These are phyloP conservation scores for Tremella yokohamensis DNA, from an alignment of 768 basidiomycete genomes.

Conservation along the genomic window DNA sequence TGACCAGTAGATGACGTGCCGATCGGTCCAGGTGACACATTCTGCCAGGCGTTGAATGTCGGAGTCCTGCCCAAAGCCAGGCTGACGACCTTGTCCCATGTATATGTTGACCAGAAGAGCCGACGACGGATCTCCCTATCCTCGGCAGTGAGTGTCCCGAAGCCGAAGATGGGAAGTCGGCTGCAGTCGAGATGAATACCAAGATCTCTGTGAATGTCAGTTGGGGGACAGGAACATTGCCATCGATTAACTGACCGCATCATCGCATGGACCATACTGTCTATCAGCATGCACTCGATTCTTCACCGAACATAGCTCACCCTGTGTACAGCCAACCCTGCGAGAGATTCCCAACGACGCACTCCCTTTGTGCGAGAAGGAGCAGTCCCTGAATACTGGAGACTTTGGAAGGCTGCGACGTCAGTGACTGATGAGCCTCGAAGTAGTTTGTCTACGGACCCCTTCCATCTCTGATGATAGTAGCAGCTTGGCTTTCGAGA, in stretches of 20 bases:
- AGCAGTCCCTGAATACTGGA: constrained; percentile 28
- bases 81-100: constrained; percentile 30
- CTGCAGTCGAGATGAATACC: constrained; percentile 25
- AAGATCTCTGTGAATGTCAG: constrained; percentile 15
- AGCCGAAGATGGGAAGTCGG: constrained; percentile 28
- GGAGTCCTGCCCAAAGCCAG: constrained; percentile 24
- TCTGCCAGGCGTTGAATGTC: constrained; percentile 26
- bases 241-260: constrained; percentile 15
- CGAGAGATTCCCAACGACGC: constrained; percentile 17
- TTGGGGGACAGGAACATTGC: neutral
- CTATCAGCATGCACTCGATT: constrained; percentile 7
- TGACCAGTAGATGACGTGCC: constrained; percentile 1
- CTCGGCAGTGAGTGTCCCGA: constrained; percentile 23
- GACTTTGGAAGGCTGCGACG: constrained; percentile 20
- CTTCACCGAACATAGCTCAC: constrained; percentile 2
- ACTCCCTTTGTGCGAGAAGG: constrained; percentile 22
- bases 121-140: constrained; percentile 25
- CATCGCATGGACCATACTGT: constrained; percentile 23
- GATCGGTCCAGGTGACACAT: constrained; percentile 26
- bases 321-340: constrained; percentile 32
- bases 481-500: constrained; percentile 17
- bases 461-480: constrained; percentile 24
- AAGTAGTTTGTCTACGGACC: constrained; percentile 6
- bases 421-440: neutral
- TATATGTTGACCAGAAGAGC: constrained; percentile 28